These are phyloP conservation scores for Aspergillus cavernicola DNA, from an alignment of 495 filamentous ascomycete genomes.

Conservation along the genomic window DNA sequence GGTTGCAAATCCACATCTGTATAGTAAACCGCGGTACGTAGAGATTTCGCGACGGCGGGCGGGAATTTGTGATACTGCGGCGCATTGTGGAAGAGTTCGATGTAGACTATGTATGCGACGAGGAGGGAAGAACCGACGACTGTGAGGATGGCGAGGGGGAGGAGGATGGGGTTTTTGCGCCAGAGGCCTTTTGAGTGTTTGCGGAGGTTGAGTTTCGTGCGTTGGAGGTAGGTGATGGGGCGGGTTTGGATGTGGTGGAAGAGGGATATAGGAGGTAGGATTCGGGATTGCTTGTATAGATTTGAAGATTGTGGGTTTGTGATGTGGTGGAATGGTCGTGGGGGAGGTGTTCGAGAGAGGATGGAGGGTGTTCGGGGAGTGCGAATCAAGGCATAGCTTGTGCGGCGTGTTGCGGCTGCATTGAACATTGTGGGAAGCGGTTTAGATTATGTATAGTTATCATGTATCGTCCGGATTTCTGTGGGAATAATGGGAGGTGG, in stretches of 20 bases:
- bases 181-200: conserved; percentile 42
- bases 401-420: conserved; percentile 30
- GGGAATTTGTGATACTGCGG: conserved; percentile 74
- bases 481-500: not conserved
- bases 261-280: not conserved
- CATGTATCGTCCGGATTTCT: not conserved
- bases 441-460: too few relatives aligned
- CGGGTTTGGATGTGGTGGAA: conserved; percentile 1
- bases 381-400: conserved; percentile 21
- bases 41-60: conserved; percentile 67
- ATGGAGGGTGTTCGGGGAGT: conserved; percentile 7
- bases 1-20: conserved; percentile 69
- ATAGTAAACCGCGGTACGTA: conserved; percentile 86
- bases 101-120: conserved; percentile 47
- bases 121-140: conserved; percentile 35
- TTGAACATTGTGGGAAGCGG: conserved; percentile 31
- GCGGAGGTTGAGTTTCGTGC: conserved; percentile 30
- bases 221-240: conserved; percentile 10
- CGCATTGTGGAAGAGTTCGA: conserved; percentile 62
- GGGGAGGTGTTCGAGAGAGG: conserved; percentile 5
- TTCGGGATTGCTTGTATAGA: not conserved
- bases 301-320: not conserved
- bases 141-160: conserved; percentile 47
- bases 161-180: conserved; percentile 45
- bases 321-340: conserved; percentile 1